Percentiles rank a stretch among this genome's conserved stretches.
Conservation (phyloP, 345 rosid species). For the Boechera stricta region DNA sequence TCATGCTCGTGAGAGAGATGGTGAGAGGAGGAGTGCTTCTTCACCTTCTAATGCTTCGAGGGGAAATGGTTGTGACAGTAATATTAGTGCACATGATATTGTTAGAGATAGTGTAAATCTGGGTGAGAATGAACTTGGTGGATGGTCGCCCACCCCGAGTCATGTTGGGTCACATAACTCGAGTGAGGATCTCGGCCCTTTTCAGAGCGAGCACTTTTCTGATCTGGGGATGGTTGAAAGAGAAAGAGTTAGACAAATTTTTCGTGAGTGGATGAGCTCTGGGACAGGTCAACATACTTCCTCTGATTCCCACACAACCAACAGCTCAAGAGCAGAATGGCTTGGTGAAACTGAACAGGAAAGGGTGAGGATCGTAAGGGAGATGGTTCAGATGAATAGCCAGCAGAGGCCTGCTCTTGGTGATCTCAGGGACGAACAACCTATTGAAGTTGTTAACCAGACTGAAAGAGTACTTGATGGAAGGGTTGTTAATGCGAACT, state of each 20-base stretch:
- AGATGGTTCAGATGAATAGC: slow-evolving; percentile 79
- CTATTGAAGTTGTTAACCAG: slow-evolving; percentile 60
- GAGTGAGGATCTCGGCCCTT: slow-evolving; percentile 51
- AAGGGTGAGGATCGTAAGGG: slow-evolving; percentile 89
- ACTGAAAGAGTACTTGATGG: slow-evolving; percentile 82
- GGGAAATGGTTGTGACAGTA: slow-evolving; percentile 51
- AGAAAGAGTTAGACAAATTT: slow-evolving; percentile 86
- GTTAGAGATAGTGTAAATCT: slow-evolving; percentile 52
- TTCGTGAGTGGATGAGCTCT: slow-evolving; percentile 81
- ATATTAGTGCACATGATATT: slow-evolving; percentile 47
- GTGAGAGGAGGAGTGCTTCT: slow-evolving; percentile 55
- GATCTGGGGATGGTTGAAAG: slow-evolving; percentile 81
- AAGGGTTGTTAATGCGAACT: slow-evolving; percentile 54
- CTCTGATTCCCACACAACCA: slow-evolving; percentile 50
- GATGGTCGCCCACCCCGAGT: slow-evolving; percentile 60
- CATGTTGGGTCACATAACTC: slow-evolving; percentile 54
- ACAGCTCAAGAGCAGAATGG: slow-evolving; percentile 68
- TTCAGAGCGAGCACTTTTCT: slow-evolving; percentile 52
- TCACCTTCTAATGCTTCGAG: slow-evolving; percentile 48
- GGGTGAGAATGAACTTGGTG: slow-evolving; percentile 60
- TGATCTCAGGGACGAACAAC: slow-evolving; percentile 64
- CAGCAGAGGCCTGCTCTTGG: slow-evolving; percentile 65
- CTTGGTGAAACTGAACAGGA: slow-evolving; percentile 93
- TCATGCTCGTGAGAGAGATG: slow-evolving; percentile 58
- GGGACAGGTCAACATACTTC: slow-evolving; percentile 61